A percentile compares a stretch with the other conserved stretches of the same genome.
phyloP scores from a whole-genome alignment of 2,329 filamentous ascomycete species.

The Fusarium fracticaudum region DNA sequence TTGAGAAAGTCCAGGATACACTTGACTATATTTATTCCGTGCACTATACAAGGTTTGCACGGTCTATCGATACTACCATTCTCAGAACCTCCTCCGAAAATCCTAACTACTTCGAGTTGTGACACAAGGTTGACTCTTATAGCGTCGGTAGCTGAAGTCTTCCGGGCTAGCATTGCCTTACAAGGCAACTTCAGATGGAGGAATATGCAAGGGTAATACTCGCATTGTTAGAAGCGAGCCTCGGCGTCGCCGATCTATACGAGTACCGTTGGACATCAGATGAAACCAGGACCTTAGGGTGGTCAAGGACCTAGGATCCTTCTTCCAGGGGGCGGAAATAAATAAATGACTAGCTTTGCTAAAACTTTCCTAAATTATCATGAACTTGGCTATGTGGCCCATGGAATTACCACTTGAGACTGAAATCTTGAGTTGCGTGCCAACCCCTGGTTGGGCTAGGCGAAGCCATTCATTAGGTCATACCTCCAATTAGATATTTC shows the following conservation, averaged over 20 bases:
- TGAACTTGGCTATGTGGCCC: not conserved
- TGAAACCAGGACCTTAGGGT: not conserved
- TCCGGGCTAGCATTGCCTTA: not conserved
- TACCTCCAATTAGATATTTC: not conserved
- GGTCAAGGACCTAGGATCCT: not conserved
- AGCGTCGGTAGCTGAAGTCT: not conserved
- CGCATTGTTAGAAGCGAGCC: not conserved
- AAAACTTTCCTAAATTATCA: not conserved
- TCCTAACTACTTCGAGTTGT: not conserved
- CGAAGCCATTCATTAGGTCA: not conserved
- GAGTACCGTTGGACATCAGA: not conserved
- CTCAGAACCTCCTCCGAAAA: not conserved
- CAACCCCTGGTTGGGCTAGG: not conserved
- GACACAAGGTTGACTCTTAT: not conserved
- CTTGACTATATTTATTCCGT: not conserved
- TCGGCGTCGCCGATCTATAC: not conserved
- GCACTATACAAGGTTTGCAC: conserved; percentile 1
- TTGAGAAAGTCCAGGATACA: conserved; percentile 15
- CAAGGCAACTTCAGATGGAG: not conserved
- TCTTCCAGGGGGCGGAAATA: not conserved
- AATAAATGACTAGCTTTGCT: too few species aligned
- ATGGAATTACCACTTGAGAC: not conserved
- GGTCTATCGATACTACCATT: not conserved
- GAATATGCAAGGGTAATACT: not conserved
- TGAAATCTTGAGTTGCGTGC: not conserved